These are phyloP conservation scores for Alternaria viburni DNA, from an alignment of 2,329 filamentous ascomycete species.

Conservation along the genomic window DNA sequence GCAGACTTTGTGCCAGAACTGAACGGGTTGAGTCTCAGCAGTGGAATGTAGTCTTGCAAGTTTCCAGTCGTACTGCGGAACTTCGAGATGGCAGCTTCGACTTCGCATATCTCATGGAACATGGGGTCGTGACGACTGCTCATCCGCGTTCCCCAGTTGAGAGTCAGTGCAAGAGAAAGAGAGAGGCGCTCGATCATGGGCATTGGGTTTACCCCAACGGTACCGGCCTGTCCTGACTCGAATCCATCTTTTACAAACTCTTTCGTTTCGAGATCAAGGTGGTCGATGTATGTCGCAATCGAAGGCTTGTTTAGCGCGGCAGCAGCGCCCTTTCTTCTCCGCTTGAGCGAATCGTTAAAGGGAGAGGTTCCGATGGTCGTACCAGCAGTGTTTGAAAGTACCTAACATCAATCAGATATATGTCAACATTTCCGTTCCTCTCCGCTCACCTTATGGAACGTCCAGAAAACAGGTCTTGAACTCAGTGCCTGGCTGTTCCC, in stretches of 20 bases:
- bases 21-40: conserved; percentile 67
- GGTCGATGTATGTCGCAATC: conserved; percentile 66
- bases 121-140: conserved; percentile 64
- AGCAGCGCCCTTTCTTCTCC: conserved; percentile 68
- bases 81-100: conserved; percentile 66
- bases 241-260: conserved; percentile 68
- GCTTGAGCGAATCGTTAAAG: conserved; percentile 69
- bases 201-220: conserved; percentile 66
- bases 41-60: conserved; percentile 66
- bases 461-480: conserved; percentile 53
- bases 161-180: conserved; percentile 66
- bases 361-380: conserved; percentile 73
- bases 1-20: conserved; percentile 65
- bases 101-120: conserved; percentile 68
- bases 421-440: neutral
- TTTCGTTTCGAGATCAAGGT: conserved; percentile 67
- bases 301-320: conserved; percentile 70
- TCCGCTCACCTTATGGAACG: conserved; percentile 51
- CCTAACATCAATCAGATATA: conserved; percentile 45
- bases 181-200: conserved; percentile 71
- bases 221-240: conserved; percentile 63
- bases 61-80: conserved; percentile 67
- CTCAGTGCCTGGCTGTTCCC: conserved; percentile 51
- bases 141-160: conserved; percentile 71
- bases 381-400: conserved; percentile 68